Percentiles rank a stretch among this genome's conserved stretches.
phyloP scores from a whole-genome alignment of 2,329 filamentous ascomycete genomes.

The Exophiala lecanii-corni region DNA sequence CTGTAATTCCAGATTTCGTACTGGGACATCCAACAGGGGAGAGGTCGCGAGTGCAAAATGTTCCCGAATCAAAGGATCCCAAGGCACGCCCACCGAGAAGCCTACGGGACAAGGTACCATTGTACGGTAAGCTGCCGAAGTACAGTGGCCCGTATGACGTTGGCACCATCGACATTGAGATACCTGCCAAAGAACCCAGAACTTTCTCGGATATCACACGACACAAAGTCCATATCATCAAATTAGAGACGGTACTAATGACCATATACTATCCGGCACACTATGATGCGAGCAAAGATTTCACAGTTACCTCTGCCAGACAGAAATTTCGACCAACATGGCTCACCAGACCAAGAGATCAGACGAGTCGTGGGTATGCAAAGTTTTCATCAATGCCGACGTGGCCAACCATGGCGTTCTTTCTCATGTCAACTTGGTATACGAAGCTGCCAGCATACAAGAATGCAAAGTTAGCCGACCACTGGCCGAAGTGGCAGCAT shows the following conservation, averaged over 20 bases:
- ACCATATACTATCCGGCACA: conserved; percentile 62
- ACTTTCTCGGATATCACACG: conserved; percentile 49
- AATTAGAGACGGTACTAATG: conserved; percentile 58
- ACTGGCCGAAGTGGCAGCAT: conserved; percentile 48
- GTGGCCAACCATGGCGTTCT: conserved; percentile 47
- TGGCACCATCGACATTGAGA: conserved; percentile 52
- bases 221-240: conserved; percentile 43
- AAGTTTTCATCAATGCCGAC: conserved; percentile 54
- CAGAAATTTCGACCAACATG: conserved; percentile 55
- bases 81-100: conserved; percentile 43
- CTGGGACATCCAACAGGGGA: conserved; percentile 19
- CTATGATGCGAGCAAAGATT: conserved; percentile 37
- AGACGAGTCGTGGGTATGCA: conserved; percentile 58
- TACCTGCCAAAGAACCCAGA: conserved; percentile 45
- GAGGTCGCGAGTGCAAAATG: conserved; percentile 8
- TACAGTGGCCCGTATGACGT: conserved; percentile 52
- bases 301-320: conserved; percentile 37
- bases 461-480: conserved; percentile 55
- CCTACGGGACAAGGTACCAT: conserved; percentile 46
- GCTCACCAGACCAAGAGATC: conserved; percentile 55
- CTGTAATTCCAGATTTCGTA: conserved; percentile 22
- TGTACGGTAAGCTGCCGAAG: conserved; percentile 43
- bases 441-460: conserved; percentile 62
- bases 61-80: conserved; percentile 28
- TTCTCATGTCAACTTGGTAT: conserved; percentile 56